These are phyloP conservation scores for Aspergillus aculeatinus DNA, from an alignment of 2,329 filamentous ascomycete species.

Conservation along the genomic window DNA sequence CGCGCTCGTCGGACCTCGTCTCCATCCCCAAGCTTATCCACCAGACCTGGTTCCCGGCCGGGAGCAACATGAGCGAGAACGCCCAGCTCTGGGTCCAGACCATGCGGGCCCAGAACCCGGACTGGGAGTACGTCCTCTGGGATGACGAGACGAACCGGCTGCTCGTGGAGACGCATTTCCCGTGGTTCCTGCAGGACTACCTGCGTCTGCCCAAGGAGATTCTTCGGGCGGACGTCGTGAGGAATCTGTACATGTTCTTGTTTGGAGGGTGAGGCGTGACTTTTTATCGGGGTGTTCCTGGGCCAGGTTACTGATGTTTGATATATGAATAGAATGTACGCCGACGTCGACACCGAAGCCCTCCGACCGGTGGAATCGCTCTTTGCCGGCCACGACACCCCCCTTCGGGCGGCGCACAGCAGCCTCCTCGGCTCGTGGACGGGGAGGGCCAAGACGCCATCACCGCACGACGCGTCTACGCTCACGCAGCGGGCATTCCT, in stretches of 20 bases:
- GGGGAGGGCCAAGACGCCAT: too few relatives aligned
- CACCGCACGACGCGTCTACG: not conserved
- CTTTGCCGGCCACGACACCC: slow-evolving; percentile 16
- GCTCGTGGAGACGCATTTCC: slow-evolving; percentile 19
- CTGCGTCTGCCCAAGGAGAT: slow-evolving; percentile 20
- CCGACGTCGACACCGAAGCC: slow-evolving; percentile 24
- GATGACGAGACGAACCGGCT: slow-evolving; percentile 20
- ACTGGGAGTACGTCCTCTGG: slow-evolving; percentile 26
- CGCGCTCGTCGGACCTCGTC: slow-evolving; percentile 12
- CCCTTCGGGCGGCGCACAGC: slow-evolving; percentile 10
- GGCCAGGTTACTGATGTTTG: not conserved
- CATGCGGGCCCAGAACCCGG: slow-evolving; percentile 15
- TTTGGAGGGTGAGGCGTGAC: slow-evolving; percentile 18
- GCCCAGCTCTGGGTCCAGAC: slow-evolving; percentile 20
- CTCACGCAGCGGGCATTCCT: slow-evolving; percentile 19
- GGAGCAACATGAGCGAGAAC: slow-evolving; percentile 23
- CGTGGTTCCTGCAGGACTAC: slow-evolving; percentile 21
- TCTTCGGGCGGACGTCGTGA: slow-evolving; percentile 18
- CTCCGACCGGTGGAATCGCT: slow-evolving; percentile 17
- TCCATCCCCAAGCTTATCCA: slow-evolving; percentile 23
- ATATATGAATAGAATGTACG: slow-evolving; percentile 19
- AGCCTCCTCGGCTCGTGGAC: not conserved
- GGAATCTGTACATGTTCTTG: slow-evolving; percentile 24
- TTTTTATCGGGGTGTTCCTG: not conserved
- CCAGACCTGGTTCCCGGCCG: slow-evolving; percentile 24